These are phyloP conservation scores for Xanthoconium separans DNA, from an alignment of 1,284 basidiomycete species.

Conservation along the genomic window DNA sequence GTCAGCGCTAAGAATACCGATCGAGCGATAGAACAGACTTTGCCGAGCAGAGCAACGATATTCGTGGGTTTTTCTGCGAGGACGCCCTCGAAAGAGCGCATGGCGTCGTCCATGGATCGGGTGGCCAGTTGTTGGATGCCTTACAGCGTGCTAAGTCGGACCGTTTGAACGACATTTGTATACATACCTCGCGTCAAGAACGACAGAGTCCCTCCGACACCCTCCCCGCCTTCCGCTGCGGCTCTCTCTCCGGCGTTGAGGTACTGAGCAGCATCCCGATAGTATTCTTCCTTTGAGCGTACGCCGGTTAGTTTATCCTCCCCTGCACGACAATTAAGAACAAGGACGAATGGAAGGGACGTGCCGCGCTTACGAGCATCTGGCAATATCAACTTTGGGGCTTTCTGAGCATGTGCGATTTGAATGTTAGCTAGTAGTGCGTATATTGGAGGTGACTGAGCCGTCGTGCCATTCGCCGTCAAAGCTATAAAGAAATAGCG, in stretches of 20 bases:
- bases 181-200: constrained; percentile 66
- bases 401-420: constrained; percentile 72
- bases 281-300: constrained; percentile 68
- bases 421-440: constrained; percentile 82
- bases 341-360: background rate
- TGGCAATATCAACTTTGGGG: constrained; percentile 74
- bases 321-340: constrained; percentile 42
- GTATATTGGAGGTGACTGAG: constrained; percentile 64
- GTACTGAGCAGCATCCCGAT: constrained; percentile 65
- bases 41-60: constrained; percentile 76
- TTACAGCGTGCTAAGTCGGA: constrained; percentile 30
- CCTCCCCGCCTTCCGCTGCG: constrained; percentile 51
- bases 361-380: constrained; percentile 61
- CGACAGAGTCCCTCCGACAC: constrained; percentile 49
- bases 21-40: constrained; percentile 41
- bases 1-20: background rate
- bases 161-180: background rate
- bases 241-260: constrained; percentile 66
- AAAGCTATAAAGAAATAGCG: constrained; percentile 43
- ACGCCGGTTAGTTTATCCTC: constrained; percentile 64
- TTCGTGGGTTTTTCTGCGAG: constrained; percentile 79
- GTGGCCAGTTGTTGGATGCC: constrained; percentile 82
- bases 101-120: constrained; percentile 75
- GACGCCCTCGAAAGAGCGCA: constrained; percentile 81
- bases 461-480: constrained; percentile 44